Conservation (phyloP, 1,284 basidiomycete species). For the Retiboletus fuscus region DNA sequence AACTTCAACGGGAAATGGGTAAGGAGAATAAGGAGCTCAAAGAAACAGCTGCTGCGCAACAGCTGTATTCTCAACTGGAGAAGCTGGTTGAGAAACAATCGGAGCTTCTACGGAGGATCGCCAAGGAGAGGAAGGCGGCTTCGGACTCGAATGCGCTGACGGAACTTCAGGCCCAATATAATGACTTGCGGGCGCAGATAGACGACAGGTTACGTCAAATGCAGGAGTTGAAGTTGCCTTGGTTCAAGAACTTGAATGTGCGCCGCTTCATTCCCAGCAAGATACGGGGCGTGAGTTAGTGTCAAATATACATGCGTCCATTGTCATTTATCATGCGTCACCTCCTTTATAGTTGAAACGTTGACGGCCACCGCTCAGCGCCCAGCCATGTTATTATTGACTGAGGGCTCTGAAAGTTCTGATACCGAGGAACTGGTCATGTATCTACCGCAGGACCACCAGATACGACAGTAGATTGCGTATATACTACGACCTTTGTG, state of each 20-base stretch:
- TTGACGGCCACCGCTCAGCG: too few species aligned
- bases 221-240: conserved; percentile 11
- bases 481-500: neutral
- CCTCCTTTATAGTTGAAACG: neutral
- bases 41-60: conserved; percentile 22
- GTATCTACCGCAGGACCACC: neutral
- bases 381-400: neutral
- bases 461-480: neutral
- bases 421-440: neutral
- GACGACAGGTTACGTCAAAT: conserved; percentile 3
- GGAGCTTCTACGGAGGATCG: conserved; percentile 9
- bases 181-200: neutral
- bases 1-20: conserved; percentile 11
- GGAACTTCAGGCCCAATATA: conserved; percentile 8
- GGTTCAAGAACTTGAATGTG: neutral
- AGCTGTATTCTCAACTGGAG: conserved; percentile 19
- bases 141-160: neutral
- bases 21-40: conserved; percentile 4
- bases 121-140: conserved; percentile 9
- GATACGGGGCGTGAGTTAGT: conserved; percentile 5
- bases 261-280: too few species aligned
- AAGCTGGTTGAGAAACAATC: neutral
- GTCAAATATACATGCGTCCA: neutral
- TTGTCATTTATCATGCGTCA: neutral
- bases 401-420: neutral